Base-by-base conservation (phyloP, 495 filamentous ascomycete genomes). In the Penicillium paxilli region DNA sequence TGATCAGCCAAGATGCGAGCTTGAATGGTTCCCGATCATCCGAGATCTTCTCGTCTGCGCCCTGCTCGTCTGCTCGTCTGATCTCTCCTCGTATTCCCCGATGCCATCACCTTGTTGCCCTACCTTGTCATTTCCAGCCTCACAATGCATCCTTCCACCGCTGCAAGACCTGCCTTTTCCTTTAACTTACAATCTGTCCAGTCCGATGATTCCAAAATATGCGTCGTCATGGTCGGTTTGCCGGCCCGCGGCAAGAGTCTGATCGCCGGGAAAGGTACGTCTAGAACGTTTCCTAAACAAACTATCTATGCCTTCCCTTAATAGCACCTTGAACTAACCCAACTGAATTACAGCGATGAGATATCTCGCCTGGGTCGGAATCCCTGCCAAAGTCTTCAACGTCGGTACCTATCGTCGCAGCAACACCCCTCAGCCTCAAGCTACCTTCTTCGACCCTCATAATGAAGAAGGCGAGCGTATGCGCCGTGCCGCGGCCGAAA, bases 221-320 rank as follows among this genome's bases (percentile, higher is more conserved):
- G 92, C 63, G 92, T 98, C n/a, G 89, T 98, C 49, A 97, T 98
- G 94, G 94, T 98, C 44, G 94, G 94, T 37, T 78, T 98, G 55
- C 94, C 94, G 35, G 94, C 94, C 51, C 81, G 94, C 48, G 94
- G 94, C 64, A 98, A 98, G 80, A 94, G 89, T 72, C 86, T 96
- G 62, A 98, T 98, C 64, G 93, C 94, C 30, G 90, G 94, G 63
- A 97, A 96, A 79, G 92, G 94, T 96, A 78, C 60, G 77, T 65
- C 47, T 7, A 19, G 3, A 12, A 7, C 33, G 11, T 4, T 20
- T 23, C 48, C 40, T 2, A 23, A 22, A 22, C 10, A 42, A 20
- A 4, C 11, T 14, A 32, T 32, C n/a, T n/a, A 28, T 28, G 25
- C 25, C 16, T 41, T 2, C 5, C 16, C 19, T 41, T n/a, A n/a